Percentiles rank a stretch among this genome's conserved stretches.
Evolutionary conservation across 2,329 filamentous ascomycete genomes (phyloP).

Genomic region (Catunica adiposa): DNA sequence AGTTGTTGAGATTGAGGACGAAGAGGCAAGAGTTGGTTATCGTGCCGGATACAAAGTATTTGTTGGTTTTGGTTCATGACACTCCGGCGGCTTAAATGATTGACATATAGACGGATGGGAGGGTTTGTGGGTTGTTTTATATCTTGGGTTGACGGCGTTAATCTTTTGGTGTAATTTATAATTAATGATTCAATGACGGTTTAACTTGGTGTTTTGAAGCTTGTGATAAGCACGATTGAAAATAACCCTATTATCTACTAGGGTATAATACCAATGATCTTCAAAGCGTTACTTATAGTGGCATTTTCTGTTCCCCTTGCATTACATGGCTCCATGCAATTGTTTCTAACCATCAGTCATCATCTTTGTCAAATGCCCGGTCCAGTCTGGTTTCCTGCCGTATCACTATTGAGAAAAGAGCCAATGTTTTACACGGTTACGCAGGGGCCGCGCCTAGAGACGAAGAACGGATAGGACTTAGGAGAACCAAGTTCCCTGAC

Average conservation of each 20-base stretch:
- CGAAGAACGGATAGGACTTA: background rate
- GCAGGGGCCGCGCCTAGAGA: background rate
- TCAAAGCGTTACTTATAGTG: too few relatives aligned
- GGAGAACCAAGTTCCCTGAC: background rate
- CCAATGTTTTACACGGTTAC: too few relatives aligned
- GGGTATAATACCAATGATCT: too few relatives aligned
- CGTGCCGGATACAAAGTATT: constrained; percentile 62
- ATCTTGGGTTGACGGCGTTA: background rate
- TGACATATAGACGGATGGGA: background rate
- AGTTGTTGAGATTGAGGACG: constrained; percentile 59
- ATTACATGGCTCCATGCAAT: too few relatives aligned
- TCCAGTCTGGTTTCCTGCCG: background rate
- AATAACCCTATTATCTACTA: too few relatives aligned
- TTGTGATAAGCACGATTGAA: too few relatives aligned
- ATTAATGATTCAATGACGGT: too few relatives aligned
- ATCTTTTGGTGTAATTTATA: too few relatives aligned
- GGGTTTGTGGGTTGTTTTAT: background rate
- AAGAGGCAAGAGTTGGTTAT: constrained; percentile 75
- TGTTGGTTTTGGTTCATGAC: constrained; percentile 66
- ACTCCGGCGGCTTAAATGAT: constrained; percentile 46
- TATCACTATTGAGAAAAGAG: background rate
- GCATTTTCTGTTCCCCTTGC: too few relatives aligned
- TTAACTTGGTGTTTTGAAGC: too few relatives aligned
- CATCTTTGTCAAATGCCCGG: too few relatives aligned
- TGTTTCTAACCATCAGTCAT: too few relatives aligned